These are phyloP conservation scores for Didymella keratinophila DNA, from an alignment of 2,329 filamentous ascomycete species.

Conservation along the genomic window DNA sequence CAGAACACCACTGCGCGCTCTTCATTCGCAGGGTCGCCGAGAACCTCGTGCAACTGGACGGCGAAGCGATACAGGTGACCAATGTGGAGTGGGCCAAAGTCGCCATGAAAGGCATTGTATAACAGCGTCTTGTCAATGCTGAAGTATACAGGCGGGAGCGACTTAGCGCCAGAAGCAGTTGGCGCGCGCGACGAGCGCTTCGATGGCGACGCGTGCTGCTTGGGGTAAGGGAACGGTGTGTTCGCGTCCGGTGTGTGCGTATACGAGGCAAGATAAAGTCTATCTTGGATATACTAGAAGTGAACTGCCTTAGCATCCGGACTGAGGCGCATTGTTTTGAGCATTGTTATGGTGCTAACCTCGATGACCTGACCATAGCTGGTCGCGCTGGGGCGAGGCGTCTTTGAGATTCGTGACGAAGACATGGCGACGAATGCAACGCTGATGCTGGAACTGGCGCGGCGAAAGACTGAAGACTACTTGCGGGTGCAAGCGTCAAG, in stretches of 20 bases:
- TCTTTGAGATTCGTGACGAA: constrained; percentile 39
- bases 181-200: constrained; percentile 75
- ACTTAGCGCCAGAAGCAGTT: constrained; percentile 61
- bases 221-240: constrained; percentile 85
- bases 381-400: constrained; percentile 46
- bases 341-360: constrained; percentile 70
- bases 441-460: constrained; percentile 3
- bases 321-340: constrained; percentile 33
- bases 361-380: constrained; percentile 91
- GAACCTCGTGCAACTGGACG: constrained; percentile 91
- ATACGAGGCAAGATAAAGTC: constrained; percentile 93
- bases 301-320: constrained; percentile 22
- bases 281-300: constrained; percentile 66
- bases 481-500: constrained; percentile 24
- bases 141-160: constrained; percentile 83
- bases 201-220: constrained; percentile 71
- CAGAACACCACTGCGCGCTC: constrained; percentile 93
- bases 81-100: constrained; percentile 97
- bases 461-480: constrained; percentile 16
- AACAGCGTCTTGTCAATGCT: constrained; percentile 90
- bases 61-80: constrained; percentile 97
- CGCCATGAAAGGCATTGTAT: constrained; percentile 98
- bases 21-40: constrained; percentile 90
- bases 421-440: constrained; percentile 26
- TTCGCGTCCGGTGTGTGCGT: constrained; percentile 79